Base-by-base conservation (phyloP, 1,284 basidiomycete genomes). In the Agroathelia rolfsii region DNA sequence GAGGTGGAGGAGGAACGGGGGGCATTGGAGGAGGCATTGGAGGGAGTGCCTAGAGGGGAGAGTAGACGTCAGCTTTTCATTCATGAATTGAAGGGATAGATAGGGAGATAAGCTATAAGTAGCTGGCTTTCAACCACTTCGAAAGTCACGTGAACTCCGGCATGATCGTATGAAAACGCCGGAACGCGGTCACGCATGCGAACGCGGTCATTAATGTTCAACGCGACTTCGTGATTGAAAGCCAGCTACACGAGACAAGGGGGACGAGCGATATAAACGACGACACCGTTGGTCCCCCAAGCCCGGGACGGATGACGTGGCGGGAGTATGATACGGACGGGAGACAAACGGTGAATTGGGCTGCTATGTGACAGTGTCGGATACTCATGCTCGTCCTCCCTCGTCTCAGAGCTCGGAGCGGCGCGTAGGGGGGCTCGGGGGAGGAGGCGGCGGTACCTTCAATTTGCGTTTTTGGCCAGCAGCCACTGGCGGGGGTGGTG, bases 361-460 rank as follows among this genome's bases (percentile, higher is more conserved):
- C 49, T 42, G 43, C 39, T n/a, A n/a, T 49, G 49, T 46, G 41
- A 56, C 56, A 51, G 60, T 54, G 57, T 61, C 56, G 63, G 51
- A 55, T 61, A 51, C 52, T 50, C 53, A 60, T 65, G 58, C 55
- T 46, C 53, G 55, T 62, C 72, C 79, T 74, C 79, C 81, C 79
- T 84, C 82, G 81, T 82, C 82, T 83, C 78, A 85, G 69, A 84
- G 76, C 77, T 83, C 80, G 62, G 79, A 77, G 69, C 78, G 80
- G 71, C 80, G 79, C 46, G 58, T 56, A 50, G 52, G 56, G 33
- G 53, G 38, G 28, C 44, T 45, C n/a, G 48, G 45, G 62, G 71
- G 70, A 64, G 69, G 58, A 58, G 76, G 74, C 61, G 76, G 71
- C 58, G 77, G 69, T 86, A 85, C 83, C 83, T 86, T 87, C 75